Conservation (phyloP, 2,329 filamentous ascomycete species). For the Fusarium camptoceras region DNA sequence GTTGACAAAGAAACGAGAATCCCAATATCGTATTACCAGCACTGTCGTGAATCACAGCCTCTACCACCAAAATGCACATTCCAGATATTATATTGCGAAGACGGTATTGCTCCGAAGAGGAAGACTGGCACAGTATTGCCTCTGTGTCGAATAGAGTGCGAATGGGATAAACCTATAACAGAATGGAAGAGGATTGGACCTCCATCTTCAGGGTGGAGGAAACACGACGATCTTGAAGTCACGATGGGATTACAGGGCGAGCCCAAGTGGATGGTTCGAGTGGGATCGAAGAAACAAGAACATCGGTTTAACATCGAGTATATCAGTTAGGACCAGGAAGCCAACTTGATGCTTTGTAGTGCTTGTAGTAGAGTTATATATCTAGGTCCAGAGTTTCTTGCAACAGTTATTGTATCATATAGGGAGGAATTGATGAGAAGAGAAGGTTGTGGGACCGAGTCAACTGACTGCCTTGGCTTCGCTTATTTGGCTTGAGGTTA, state of each 20-base stretch:
- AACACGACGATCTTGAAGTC: background rate
- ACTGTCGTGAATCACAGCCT: background rate
- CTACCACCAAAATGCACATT: background rate
- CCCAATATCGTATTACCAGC: background rate
- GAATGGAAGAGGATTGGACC: background rate
- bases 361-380: too few relatives aligned
- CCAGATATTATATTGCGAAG: background rate
- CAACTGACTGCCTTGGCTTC: too few relatives aligned
- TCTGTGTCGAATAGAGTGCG: background rate
- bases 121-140: fast-evolving
- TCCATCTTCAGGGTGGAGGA: background rate
- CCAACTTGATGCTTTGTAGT: too few relatives aligned
- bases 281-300: background rate
- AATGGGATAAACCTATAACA: background rate
- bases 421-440: too few relatives aligned
- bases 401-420: too few relatives aligned
- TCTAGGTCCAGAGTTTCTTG: too few relatives aligned
- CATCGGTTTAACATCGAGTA: too few relatives aligned
- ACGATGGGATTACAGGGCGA: background rate
- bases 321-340: too few relatives aligned
- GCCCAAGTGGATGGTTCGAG: background rate
- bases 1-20: background rate
- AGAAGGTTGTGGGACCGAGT: too few relatives aligned
- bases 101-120: background rate
- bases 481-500: too few relatives aligned